Evolutionary conservation across 129 eudicot species (phyloP).

Genomic region (Ambrosia trifida): DNA sequence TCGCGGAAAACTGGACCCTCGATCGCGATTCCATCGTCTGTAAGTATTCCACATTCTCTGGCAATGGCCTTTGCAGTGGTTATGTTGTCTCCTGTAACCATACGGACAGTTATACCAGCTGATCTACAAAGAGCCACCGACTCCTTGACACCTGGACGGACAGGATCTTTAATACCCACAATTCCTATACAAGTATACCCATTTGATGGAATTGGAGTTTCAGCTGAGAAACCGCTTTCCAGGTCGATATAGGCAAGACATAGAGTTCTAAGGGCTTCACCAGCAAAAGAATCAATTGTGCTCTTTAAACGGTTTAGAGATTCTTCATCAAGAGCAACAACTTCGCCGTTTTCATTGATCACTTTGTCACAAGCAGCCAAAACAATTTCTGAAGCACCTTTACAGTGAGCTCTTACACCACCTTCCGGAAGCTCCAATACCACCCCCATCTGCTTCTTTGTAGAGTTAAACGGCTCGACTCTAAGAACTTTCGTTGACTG

Average conservation of each 20-base stretch:
- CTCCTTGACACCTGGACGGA: conserved; percentile 94
- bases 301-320: conserved; percentile 47
- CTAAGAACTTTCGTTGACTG: conserved; percentile 46
- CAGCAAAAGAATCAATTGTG: conserved; percentile 71
- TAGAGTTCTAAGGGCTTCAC: conserved; percentile 88
- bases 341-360: conserved; percentile 64
- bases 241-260: conserved; percentile 87
- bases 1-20: conserved; percentile 98
- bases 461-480: conserved; percentile 96
- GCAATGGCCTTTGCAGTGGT: conserved; percentile 96
- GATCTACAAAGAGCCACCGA: conserved; percentile 94
- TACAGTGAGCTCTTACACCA: conserved; percentile 65
- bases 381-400: conserved; percentile 95
- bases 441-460: conserved; percentile 95
- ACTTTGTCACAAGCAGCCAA: conserved; percentile 85
- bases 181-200: conserved; percentile 92
- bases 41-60: conserved; percentile 97
- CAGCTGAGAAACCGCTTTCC: conserved; percentile 56
- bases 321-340: conserved; percentile 64
- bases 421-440: conserved; percentile 85
- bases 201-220: conserved; percentile 61
- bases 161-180: conserved; percentile 97
- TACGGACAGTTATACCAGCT: conserved; percentile 85
- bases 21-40: conserved; percentile 85
- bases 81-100: conserved; percentile 98